Base-by-base conservation (phyloP, 2,329 filamentous ascomycete species). In the Claviceps lovelessii region DNA sequence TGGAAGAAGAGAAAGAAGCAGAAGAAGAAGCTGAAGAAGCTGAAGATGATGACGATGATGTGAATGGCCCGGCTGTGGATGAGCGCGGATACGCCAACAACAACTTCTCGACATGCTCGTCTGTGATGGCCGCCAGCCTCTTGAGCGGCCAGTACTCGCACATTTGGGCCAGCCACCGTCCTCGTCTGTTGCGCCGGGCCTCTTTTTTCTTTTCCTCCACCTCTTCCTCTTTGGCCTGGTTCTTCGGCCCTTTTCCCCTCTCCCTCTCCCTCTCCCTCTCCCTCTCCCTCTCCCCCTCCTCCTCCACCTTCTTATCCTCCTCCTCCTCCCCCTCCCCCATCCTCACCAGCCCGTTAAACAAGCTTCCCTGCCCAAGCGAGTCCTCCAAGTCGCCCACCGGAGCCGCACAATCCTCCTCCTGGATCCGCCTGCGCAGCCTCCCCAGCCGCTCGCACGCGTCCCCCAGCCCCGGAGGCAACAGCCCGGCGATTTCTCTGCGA, bases 91-190 rank as follows among this genome's bases (percentile, higher is more conserved):
- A 95, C 2, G 86, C 83, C 58, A 79, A 73, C n/a, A 98, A 76
- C 0, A 97, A 81, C 13, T 72, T 68, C 17, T 88, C 81, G 7
- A 96, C 83, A 61, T 97, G 90, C 9, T 78, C 77, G 63, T 95
- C 88, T 4, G 80, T 85, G 59, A 97, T 85, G 45, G 78, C 76
- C 8, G 90, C 89, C 1, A 98, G 78, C 19, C 87, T 81, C 59
- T 83, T 84, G 31, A 98, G 76, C 1, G 93, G 90, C 93, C 93
- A 98, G 71, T 98, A 98, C 73, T 98, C 93, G 76, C 93, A 98
- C 53, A 98, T 89, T 67, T 98, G 93, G 23, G 86, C 82, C 1
- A 98, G 76, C 93, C 93, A 98, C 56, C 93, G 81, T 76, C 95
- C 90, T 52, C 93, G 80, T 57, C 91, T 77, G 28, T 80, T 90